Base-by-base conservation (phyloP, 352 stramenopile genomes). In the Pythium sukuiense region DNA sequence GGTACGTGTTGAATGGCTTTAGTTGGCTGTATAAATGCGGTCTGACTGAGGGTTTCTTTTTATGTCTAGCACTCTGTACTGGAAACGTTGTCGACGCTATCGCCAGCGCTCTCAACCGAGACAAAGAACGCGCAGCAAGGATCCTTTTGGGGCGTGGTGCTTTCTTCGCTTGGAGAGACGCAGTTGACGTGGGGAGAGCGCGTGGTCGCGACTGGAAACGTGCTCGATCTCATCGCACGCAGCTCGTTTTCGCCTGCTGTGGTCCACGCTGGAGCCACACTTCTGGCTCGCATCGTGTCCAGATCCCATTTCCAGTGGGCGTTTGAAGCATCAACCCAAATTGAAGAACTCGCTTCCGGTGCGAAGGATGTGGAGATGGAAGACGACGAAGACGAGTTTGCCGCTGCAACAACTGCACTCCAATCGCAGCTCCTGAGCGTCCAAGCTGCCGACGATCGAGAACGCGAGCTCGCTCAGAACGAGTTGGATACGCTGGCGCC, bases 241-340 rank as follows among this genome's bases (percentile, higher is more conserved):
- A 65, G 43, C 30, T 24, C 13, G 18, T 74, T 74, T 26, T 43
- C 35, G 3, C 7, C 53, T 5, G 1, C 24, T 2, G 43, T 74
- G n/a, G 35, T 68, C 13, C 26, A 52, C 7, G n/a, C 4, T 13
- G 68, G 62, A 5, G n/a, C 24, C 11, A 35, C 49, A 1, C 13
- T 70, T 18, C 37, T 74, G 3, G 24, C 55, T 9, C 37, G 12
- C 11, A 13, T 68, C 29, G 46, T 70, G 12, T 30, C 59, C 2
- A 59, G 16, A 26, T 65, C 62, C 6, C 68, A 74, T 26, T 48
- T 74, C 9, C 53, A 63, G 26, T 74, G 68, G 68, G 59, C 54
- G 43, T 74, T 70, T 50, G 61, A 65, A 5, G 61, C 41, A 2
- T 27, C 14, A 7, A 11, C 41, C 3, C 2, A 14, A 5, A 9